phyloP scores from a whole-genome alignment of 202 grass and related monocot species.

The Sporobolus alterniflorus region DNA sequence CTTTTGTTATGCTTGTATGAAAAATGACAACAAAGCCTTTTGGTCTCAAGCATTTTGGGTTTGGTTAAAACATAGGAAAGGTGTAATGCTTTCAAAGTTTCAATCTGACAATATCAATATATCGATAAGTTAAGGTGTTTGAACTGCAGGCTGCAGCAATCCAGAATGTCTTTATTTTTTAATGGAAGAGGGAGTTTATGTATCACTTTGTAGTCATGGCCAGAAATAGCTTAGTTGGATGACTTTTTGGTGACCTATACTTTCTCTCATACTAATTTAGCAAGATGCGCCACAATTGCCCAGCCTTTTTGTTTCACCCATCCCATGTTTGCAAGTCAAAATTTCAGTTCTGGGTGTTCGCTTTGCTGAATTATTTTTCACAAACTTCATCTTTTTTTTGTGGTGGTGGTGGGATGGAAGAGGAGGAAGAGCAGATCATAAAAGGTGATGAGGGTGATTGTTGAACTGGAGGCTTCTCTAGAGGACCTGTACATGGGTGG shows the following conservation, averaged over 20 bases:
- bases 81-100: not conserved
- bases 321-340: not conserved
- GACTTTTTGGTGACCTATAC: not conserved
- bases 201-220: not conserved
- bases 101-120: not conserved
- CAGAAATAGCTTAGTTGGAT: not conserved
- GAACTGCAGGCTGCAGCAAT: not conserved
- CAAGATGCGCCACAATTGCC: not conserved
- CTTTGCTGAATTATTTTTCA: conserved; percentile 20
- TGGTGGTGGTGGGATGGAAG: conserved; percentile 76
- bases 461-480: conserved; percentile 94
- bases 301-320: not conserved
- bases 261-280: not conserved
- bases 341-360: conserved; percentile 3
- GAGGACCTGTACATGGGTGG: conserved; percentile 99
- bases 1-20: not conserved
- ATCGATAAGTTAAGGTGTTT: too few species aligned
- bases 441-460: conserved; percentile 96
- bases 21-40: not conserved
- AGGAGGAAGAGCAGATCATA: conserved; percentile 82
- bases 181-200: not conserved
- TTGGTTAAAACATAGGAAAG: not conserved
- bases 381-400: conserved; percentile 69
- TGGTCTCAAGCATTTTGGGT: not conserved
- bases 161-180: not conserved